Evolutionary conservation across 192 early-diverging fungal genomes (phyloP).

Genomic region (Chytriomyces sp.): DNA sequence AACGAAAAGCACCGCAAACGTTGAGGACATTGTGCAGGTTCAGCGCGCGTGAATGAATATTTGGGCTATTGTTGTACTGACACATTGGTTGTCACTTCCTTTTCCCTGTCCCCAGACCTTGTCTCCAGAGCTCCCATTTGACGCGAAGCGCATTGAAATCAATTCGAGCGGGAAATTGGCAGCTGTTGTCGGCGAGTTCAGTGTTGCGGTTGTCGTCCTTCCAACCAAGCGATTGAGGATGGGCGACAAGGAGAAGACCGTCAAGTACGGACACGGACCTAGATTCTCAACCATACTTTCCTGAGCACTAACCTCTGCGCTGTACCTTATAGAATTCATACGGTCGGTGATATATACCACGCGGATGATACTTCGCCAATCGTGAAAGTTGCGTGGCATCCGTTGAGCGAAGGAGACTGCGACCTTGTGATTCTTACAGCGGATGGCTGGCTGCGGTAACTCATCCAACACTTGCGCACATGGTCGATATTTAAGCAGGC

Average conservation of each 20-base stretch:
- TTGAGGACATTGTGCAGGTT: too few species aligned
- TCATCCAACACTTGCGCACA: neutral
- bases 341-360: conserved; percentile 29
- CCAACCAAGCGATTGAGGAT: conserved; percentile 3
- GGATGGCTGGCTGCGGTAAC: conserved; percentile 28
- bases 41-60: too few species aligned
- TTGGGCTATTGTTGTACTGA: too few species aligned
- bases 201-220: conserved; percentile 29
- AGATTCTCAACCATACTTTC: neutral
- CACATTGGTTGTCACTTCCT: too few species aligned
- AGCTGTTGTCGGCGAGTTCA: conserved; percentile 28
- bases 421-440: conserved; percentile 34
- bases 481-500: neutral
- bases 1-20: too few species aligned
- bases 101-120: neutral
- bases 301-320: neutral
- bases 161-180: conserved; percentile 19
- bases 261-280: neutral
- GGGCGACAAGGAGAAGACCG: neutral
- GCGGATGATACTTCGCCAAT: conserved; percentile 18
- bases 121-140: conserved; percentile 8
- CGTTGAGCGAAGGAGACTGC: conserved; percentile 7
- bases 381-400: conserved; percentile 32
- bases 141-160: neutral
- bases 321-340: conserved; percentile 1